phyloP scores from a whole-genome alignment of 73 alveolate genomes.

The Paramecium pentaurelia region DNA sequence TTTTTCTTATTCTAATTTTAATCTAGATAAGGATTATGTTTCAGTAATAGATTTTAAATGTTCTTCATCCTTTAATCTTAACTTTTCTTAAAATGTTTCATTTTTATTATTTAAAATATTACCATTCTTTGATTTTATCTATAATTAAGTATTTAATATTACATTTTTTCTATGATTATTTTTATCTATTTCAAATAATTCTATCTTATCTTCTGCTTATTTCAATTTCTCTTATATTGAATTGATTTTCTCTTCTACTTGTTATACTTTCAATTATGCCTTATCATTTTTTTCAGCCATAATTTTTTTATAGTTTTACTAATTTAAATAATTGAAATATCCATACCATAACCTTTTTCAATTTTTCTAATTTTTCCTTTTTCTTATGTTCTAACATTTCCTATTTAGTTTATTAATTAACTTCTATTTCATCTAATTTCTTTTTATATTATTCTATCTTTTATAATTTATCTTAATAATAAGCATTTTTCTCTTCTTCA shows the following conservation, averaged over 20 bases:
- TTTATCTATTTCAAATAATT: not conserved
- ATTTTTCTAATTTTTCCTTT: not conserved
- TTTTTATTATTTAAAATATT: not conserved
- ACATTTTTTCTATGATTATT: not conserved
- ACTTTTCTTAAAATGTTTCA: not conserved
- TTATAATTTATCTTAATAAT: not conserved
- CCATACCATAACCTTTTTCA: not conserved
- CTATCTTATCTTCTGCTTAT: not conserved
- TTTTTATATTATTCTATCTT: not conserved
- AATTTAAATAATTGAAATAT: not conserved
- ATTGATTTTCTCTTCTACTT: not conserved
- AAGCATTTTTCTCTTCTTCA: not conserved
- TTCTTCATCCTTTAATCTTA: not conserved
- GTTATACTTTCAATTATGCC: not conserved
- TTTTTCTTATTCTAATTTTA: not conserved
- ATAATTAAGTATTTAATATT: not conserved
- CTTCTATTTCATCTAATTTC: not conserved
- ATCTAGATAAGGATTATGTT: not conserved
- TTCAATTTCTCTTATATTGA: not conserved
- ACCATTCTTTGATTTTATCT: not conserved
- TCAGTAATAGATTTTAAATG: not conserved
- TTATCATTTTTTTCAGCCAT: not conserved
- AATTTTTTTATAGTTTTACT: not conserved
- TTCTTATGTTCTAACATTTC: not conserved
- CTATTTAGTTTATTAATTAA: not conserved